Conservation (phyloP, 352 stramenopile genomes). For the Phytophthora citricola region DNA sequence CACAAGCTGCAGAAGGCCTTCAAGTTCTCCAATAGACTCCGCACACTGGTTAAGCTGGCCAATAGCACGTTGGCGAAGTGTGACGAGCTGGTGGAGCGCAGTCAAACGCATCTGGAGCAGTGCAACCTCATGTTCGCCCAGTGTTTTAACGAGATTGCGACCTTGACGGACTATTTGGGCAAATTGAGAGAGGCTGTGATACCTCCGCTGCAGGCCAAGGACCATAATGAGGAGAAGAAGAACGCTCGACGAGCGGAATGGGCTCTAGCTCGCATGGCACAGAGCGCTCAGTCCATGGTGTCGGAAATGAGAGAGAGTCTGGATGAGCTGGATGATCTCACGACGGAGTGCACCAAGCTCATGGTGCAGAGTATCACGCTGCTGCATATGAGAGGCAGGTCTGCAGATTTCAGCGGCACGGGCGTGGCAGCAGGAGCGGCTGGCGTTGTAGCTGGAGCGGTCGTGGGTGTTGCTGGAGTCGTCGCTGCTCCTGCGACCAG, state of each 20-base stretch:
- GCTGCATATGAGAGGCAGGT: conserved; percentile 79
- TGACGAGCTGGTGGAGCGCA: conserved; percentile 76
- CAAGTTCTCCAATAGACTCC: conserved; percentile 78
- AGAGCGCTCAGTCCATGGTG: conserved; percentile 70
- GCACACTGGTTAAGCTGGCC: conserved; percentile 72
- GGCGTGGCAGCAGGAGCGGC: conserved; percentile 82
- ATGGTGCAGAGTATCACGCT: conserved; percentile 90
- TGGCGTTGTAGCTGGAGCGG: conserved; percentile 77
- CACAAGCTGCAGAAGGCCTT: conserved; percentile 80
- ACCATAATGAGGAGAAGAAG: conserved; percentile 75
- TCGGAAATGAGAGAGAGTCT: conserved; percentile 76
- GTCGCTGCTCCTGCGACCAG: conserved; percentile 80
- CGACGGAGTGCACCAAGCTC: conserved; percentile 81
- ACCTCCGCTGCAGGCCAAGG: conserved; percentile 54
- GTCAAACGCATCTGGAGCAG: conserved; percentile 71
- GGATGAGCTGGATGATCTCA: conserved; percentile 84
- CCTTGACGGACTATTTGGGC: conserved; percentile 78
- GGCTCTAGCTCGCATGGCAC: conserved; percentile 76
- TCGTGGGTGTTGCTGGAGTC: conserved; percentile 79
- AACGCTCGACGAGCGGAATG: conserved; percentile 78
- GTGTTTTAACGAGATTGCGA: conserved; percentile 78
- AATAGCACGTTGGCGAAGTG: conserved; percentile 73
- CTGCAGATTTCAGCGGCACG: conserved; percentile 86
- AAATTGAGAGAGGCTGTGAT: conserved; percentile 78
- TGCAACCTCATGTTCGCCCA: conserved; percentile 86